Base-by-base conservation (phyloP, 1,284 basidiomycete genomes). In the Microbotryum saponariae region DNA sequence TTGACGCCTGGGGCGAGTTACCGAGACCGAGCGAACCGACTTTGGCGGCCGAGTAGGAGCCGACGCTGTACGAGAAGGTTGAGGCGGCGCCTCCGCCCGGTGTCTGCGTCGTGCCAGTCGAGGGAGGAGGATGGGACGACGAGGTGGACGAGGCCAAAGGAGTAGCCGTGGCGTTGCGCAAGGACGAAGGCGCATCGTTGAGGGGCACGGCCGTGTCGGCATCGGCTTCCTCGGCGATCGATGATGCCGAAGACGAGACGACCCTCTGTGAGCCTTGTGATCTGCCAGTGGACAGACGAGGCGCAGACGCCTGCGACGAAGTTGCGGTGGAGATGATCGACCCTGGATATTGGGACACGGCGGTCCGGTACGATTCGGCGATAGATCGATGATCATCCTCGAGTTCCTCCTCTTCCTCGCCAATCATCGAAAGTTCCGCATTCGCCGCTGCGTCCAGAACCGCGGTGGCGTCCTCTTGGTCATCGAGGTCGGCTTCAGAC, bases 171-270 rank as follows among this genome's bases (percentile, higher is more conserved):
- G 25, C 31, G 8, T 62, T 51, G 27, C 67, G 67, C 2, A 64
- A 54, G 5, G 60, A 16, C 1, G 67, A 68, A 6, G 67, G 67
- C 1, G 47, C 60, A 42, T 68, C 67, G 62, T 68, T 68, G 51
- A 68, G 59, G 31, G 71, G 64, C 48, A 59, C 66, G 44, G 72
- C 21, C 53, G 68, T 31, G 60, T 70, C 62, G 64, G 68, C 20
- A 61, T 68, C 48, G 56, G 66, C 56, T 64, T 71, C 63, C 58
- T 62, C 20, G 53, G 70, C 58, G 66, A 70, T 31, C 65, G 72
- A 33, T 60, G 72, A 21, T 63, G 69, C 49, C 51, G 59, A 62
- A 16, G 59, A 51, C 18, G 37, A 50, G 12, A 25, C 27, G 46
- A 31, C 37, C 37, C 12, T 42, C 12, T 42, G 37, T 0, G 37